Percentiles rank a stretch among this genome's conserved stretches.
Evolutionary conservation across 345 rosid genomes (phyloP).

Genomic region (Erucastrum elatum): DNA sequence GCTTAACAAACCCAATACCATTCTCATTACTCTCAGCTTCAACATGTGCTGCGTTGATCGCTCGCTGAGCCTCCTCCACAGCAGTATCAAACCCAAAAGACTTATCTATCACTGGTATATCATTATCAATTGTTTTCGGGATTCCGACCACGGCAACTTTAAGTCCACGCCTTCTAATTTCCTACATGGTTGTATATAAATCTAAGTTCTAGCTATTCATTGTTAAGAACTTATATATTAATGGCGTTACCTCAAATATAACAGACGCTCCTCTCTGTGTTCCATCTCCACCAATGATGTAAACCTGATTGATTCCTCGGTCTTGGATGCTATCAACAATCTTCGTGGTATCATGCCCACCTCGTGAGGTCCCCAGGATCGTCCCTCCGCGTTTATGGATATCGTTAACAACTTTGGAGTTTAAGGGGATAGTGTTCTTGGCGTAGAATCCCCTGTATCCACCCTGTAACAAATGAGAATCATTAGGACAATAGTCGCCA

Average conservation of each 20-base stretch:
- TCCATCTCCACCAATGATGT: constrained; percentile 90
- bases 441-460: constrained; percentile 95
- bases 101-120: constrained; percentile 82
- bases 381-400: constrained; percentile 96
- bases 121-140: constrained; percentile 90
- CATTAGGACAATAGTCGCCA: neutral
- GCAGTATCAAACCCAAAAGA: constrained; percentile 96
- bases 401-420: constrained; percentile 74
- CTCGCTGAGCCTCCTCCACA: constrained; percentile 94
- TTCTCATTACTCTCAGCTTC: constrained; percentile 79
- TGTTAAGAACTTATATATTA: neutral
- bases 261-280: constrained; percentile 87
- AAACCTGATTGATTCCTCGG: constrained; percentile 95
- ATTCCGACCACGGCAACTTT: constrained; percentile 87
- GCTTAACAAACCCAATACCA: constrained; percentile 81
- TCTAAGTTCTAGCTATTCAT: neutral
- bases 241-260: constrained; percentile 61
- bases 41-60: constrained; percentile 92
- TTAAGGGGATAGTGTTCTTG: constrained; percentile 62
- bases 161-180: constrained; percentile 73
- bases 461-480: constrained; percentile 51
- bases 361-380: constrained; percentile 78
- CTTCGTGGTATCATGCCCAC: constrained; percentile 87
- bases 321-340: constrained; percentile 96
- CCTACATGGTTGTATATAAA: constrained; percentile 37